Evolutionary conservation across 352 stramenopile species (phyloP).

Genomic region (Phytophthora syringae): DNA sequence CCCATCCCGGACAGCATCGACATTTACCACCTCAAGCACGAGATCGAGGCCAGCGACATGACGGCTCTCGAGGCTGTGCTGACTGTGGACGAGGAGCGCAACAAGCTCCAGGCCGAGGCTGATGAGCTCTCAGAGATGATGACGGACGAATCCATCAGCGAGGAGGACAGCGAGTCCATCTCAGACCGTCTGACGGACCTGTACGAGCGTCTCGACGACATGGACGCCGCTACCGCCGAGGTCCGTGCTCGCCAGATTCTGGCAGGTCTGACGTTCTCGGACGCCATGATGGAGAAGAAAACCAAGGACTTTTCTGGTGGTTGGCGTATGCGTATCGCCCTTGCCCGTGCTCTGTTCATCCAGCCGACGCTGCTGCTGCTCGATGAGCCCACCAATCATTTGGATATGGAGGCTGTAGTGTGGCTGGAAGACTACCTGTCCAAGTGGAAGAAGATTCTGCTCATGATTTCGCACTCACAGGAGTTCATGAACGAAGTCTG

Average conservation of each 20-base stretch:
- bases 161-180: slow-evolving; percentile 85
- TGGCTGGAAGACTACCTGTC: slow-evolving; percentile 99
- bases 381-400: slow-evolving; percentile 96
- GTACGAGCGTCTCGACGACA: slow-evolving; percentile 96
- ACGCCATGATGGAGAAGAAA: slow-evolving; percentile 95
- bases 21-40: slow-evolving; percentile 97
- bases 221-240: slow-evolving; percentile 95
- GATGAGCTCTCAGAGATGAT: slow-evolving; percentile 94
- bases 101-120: slow-evolving; percentile 92
- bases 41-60: slow-evolving; percentile 95
- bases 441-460: slow-evolving; percentile 97
- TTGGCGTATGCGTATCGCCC: slow-evolving; percentile 96
- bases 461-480: slow-evolving; percentile 98
- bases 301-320: slow-evolving; percentile 95
- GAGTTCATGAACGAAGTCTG: slow-evolving; percentile 99
- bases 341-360: slow-evolving; percentile 98
- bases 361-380: slow-evolving; percentile 94
- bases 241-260: slow-evolving; percentile 94
- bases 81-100: slow-evolving; percentile 94
- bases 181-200: slow-evolving; percentile 94
- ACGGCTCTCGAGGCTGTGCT: slow-evolving; percentile 96
- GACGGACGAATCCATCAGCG: slow-evolving; percentile 85
- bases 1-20: slow-evolving; percentile 96
- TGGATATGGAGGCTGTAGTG: slow-evolving; percentile 98
- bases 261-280: slow-evolving; percentile 95